Evolutionary conservation across 78 protist species (phyloP), one percentile per base, ranked within the genome.

Genomic region (Dictyostelium intermedium): DNA sequence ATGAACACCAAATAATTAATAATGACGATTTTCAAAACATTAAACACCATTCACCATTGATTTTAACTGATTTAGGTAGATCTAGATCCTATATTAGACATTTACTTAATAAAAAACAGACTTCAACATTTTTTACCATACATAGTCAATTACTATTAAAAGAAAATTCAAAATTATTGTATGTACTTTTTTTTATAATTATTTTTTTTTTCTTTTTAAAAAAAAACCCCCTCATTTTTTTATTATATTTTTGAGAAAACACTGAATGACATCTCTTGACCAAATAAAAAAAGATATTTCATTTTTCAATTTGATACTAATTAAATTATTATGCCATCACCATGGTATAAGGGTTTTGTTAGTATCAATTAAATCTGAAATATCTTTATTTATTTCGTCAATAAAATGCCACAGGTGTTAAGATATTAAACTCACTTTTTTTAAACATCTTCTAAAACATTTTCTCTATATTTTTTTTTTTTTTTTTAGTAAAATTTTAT

Each of bases 31-130:
- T 60, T 60, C 72, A 41, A 56, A 76, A 86, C 35, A 86, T 86
- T 8, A 34, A 41, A 37, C 23, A 41, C 16, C 79, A 53, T 39
- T 72, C 37, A 5, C 30, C 56, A 72, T 34, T 39, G 18, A 13
- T 86, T 14, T 77, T 77, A 50, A 86, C 84, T 5, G 92, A 86
- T 60, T 47, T 50, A 23, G 92, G 85, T 25, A 86, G 84, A 86
- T 73, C 83, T 1, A 86, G 92, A 77, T 86, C 92, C 2, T 86
- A 60, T 41, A 86, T 86, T 39, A 74, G 92, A 34, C 18, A 63
- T n/a, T 56, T 86, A 35, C 32, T 86, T 13, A 86, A 86, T 39
- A 16, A 23, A n/a, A 53, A 60, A 16, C 53, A 39, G 45, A 23
- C 56, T 5, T 83, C 79, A 41, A n/a, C 43, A 27, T 83, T 83